Evolutionary conservation across 805 yeast genomes (phyloP).

Genomic region (Zygosaccharomyces lentus): DNA sequence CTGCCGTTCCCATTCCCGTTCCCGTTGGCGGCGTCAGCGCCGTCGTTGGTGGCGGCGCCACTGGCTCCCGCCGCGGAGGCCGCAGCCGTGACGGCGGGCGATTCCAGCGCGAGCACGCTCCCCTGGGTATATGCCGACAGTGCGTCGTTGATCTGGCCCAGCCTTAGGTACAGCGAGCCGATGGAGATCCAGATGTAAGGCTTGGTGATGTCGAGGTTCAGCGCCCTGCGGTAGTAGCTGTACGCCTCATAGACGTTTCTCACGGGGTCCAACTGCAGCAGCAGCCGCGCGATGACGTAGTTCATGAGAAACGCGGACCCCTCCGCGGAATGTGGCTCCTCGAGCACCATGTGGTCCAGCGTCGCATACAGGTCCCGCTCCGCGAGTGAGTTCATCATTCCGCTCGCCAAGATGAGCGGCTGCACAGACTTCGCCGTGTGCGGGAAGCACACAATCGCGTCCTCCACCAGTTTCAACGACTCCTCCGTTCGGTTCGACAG

Average conservation of each 20-base stretch:
- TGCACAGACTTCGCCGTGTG: conserved; percentile 14
- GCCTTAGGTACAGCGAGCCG: conserved; percentile 54
- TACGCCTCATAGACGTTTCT: conserved; percentile 20
- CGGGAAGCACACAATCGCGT: conserved; percentile 9
- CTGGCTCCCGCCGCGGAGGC: conserved; percentile 4
- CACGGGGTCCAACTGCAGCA: conserved; percentile 11
- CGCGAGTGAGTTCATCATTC: conserved; percentile 10
- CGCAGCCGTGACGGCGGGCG: conserved; percentile 6
- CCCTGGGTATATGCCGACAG: conserved; percentile 67
- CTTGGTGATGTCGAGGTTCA: conserved; percentile 14
- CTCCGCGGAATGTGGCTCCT: conserved; percentile 7
- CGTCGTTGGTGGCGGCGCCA: conserved; percentile 1
- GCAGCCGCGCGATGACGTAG: conserved; percentile 19
- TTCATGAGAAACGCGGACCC: conserved; percentile 11
- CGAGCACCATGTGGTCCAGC: conserved; percentile 10
- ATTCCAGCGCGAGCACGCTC: conserved; percentile 37
- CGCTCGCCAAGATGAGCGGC: conserved; percentile 12
- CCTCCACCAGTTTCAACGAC: conserved; percentile 10
- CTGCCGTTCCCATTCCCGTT: not conserved
- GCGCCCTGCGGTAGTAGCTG: conserved; percentile 20
- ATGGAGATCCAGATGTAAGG: conserved; percentile 67
- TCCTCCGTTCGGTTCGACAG: not conserved
- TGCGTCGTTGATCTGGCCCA: conserved; percentile 61
- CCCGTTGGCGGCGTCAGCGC: conserved; percentile 5
- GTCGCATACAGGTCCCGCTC: conserved; percentile 2